phyloP scores from a whole-genome alignment of 495 filamentous ascomycete genomes.

The Glutinoglossum americanum region DNA sequence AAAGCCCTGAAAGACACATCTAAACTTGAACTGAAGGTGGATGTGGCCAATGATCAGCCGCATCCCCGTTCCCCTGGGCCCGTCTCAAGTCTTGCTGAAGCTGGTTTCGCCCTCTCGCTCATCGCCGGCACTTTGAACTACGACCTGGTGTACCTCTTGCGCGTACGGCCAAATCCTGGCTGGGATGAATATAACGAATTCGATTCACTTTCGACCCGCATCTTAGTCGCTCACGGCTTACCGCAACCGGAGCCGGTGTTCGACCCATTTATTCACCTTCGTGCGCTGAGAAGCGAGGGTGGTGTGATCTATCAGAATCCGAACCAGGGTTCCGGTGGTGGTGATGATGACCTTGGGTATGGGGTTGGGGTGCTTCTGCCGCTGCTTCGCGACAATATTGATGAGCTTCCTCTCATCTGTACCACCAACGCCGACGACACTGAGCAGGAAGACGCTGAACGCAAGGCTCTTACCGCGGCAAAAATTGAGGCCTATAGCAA shows the following conservation, averaged over 20 bases:
- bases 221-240: slow-evolving; percentile 16
- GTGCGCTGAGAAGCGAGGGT: slow-evolving; percentile 13
- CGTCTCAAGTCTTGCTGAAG: slow-evolving; percentile 5
- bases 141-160: slow-evolving; percentile 16
- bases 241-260: slow-evolving; percentile 15
- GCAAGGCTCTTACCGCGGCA: neutral
- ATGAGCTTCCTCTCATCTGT: neutral
- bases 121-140: slow-evolving; percentile 16
- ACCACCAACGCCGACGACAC: neutral
- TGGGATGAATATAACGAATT: slow-evolving; percentile 2
- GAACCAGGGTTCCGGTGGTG: slow-evolving; percentile 2
- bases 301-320: slow-evolving; percentile 15
- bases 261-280: slow-evolving; percentile 13
- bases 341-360: slow-evolving; percentile 13
- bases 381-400: slow-evolving; percentile 9
- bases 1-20: neutral
- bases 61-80: neutral
- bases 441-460: neutral
- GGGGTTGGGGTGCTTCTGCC: slow-evolving; percentile 14
- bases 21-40: neutral
- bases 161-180: slow-evolving; percentile 10
- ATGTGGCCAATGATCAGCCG: neutral
- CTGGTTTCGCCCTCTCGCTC: slow-evolving; percentile 16
- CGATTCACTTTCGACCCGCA: slow-evolving; percentile 11
- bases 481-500: neutral